Evolutionary conservation across 768 basidiomycete genomes (phyloP), one percentile per base, ranked within the genome.

Genomic region (Filobasidium wieringae): DNA sequence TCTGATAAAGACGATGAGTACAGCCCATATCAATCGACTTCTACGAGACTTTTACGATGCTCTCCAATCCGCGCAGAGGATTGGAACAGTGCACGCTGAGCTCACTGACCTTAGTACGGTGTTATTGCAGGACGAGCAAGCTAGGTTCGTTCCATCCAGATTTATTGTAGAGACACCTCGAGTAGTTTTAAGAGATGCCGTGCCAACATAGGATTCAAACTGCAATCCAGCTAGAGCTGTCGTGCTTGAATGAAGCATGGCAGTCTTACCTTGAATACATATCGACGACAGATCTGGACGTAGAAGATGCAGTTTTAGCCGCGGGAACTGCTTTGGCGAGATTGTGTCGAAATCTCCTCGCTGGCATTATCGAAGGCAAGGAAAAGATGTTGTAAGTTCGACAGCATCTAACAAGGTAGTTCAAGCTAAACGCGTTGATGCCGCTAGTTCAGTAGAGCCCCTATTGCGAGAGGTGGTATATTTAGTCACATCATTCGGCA

Each of bases 261-360:
- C 3, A 40, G 11, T 15, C 37, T 40, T 40, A 40, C 22, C 17
- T 22, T 15, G 37, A 40, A 4, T 22, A 11, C 3, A 17, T 40
- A 17, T 15, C 15, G 3, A 22, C 3, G 3, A 15, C 14, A 49
- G 45, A 26, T 24, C n/a, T 22, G 14, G 7, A 24, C 36, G 58
- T 58, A 4, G 64, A 67, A 33, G 55, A 63, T 39, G 56, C 58
- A 12, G n/a, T 60, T 12, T 61, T 66, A 15, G 47, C 45, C 6
- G 37, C 70, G 12, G 66, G 62, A n/a, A 15, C 63, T 5, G 67
- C 58, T 3, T 51, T 88, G 22, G 84, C 83, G 7, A 84, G 82
- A 66, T 84, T 92, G 67, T 88, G 87, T 14, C 80, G 91, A 59
- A 92, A 95, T 69, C 73, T 91, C 9, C 82, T 87, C 32, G 88